Evolutionary conservation across 805 yeast species (phyloP).

Genomic region (Sugiyamaella mastotermitis): DNA sequence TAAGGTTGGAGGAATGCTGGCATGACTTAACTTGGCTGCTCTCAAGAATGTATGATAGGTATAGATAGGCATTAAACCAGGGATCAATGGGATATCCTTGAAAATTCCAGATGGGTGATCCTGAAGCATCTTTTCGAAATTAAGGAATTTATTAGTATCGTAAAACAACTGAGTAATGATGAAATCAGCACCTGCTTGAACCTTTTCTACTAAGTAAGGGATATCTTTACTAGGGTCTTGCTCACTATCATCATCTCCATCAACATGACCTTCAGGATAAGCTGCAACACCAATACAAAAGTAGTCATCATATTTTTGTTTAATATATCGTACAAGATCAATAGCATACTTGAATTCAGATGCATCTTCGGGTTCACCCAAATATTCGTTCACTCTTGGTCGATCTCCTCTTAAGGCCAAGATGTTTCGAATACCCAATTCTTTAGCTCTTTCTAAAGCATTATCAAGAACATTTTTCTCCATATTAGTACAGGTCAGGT

Average conservation of each 20-base stretch:
- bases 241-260: slow-evolving; percentile 67
- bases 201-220: slow-evolving; percentile 75
- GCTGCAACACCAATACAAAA: slow-evolving; percentile 97
- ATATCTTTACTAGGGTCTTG: slow-evolving; percentile 68
- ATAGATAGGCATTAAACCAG: slow-evolving; percentile 90
- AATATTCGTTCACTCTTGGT: slow-evolving; percentile 65
- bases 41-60: slow-evolving; percentile 76
- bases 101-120: slow-evolving; percentile 32
- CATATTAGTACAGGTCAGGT: slow-evolving; percentile 94
- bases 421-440: slow-evolving; percentile 78
- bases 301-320: slow-evolving; percentile 61
- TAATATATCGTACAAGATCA: slow-evolving; percentile 80
- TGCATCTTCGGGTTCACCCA: slow-evolving; percentile 37
- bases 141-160: slow-evolving; percentile 71
- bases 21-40: slow-evolving; percentile 85
- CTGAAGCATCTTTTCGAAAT: slow-evolving; percentile 45
- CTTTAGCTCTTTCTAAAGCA: slow-evolving; percentile 66
- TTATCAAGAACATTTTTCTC: slow-evolving; percentile 68
- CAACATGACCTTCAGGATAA: slow-evolving; percentile 96
- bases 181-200: slow-evolving; percentile 93
- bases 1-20: slow-evolving; percentile 62
- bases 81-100: slow-evolving; percentile 54
- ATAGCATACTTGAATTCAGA: slow-evolving; percentile 70
- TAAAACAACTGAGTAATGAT: slow-evolving; percentile 87
- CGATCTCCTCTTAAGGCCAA: slow-evolving; percentile 96